Conservation (phyloP, 2,329 filamentous ascomycete species). For the Scortechinia acanthostroma region DNA sequence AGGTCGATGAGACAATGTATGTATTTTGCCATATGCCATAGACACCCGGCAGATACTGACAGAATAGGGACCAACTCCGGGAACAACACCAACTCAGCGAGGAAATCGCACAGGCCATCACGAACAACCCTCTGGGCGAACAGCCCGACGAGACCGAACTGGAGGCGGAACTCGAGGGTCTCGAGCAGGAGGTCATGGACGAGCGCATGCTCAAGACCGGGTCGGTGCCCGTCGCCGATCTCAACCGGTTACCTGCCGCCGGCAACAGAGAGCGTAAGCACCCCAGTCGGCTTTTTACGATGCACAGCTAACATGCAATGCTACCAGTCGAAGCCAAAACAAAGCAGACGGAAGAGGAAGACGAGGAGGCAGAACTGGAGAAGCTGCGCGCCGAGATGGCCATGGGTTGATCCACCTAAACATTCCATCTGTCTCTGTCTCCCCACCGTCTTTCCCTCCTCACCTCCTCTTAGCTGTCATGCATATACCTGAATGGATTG, state of each 20-base stretch:
- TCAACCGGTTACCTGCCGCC: neutral
- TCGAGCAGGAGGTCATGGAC: constrained; percentile 64
- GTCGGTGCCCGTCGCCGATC: neutral
- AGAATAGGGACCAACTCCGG: constrained; percentile 49
- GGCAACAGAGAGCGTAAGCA: neutral
- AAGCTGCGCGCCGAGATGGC: constrained; percentile 65
- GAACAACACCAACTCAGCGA: constrained; percentile 63
- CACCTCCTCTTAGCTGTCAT: neutral
- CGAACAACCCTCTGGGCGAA: constrained; percentile 40
- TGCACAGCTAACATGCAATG: too few species aligned
- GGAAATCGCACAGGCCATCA: constrained; percentile 58
- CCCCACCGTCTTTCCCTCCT: neutral
- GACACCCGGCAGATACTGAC: neutral
- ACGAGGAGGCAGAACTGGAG: constrained; percentile 61
- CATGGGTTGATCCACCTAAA: constrained; percentile 32
- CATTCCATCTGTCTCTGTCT: neutral
- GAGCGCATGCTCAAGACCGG: constrained; percentile 46
- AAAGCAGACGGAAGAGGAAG: constrained; percentile 43
- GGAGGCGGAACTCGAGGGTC: constrained; percentile 50
- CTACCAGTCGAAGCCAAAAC: constrained; percentile 10
- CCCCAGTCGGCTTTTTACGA: neutral
- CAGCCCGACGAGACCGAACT: constrained; percentile 58
- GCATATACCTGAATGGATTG: neutral
- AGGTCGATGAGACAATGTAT: constrained; percentile 2
- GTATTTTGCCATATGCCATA: neutral